Evolutionary conservation across 768 basidiomycete genomes (phyloP).

Genomic region (Strobilomyces echinocephalus): DNA sequence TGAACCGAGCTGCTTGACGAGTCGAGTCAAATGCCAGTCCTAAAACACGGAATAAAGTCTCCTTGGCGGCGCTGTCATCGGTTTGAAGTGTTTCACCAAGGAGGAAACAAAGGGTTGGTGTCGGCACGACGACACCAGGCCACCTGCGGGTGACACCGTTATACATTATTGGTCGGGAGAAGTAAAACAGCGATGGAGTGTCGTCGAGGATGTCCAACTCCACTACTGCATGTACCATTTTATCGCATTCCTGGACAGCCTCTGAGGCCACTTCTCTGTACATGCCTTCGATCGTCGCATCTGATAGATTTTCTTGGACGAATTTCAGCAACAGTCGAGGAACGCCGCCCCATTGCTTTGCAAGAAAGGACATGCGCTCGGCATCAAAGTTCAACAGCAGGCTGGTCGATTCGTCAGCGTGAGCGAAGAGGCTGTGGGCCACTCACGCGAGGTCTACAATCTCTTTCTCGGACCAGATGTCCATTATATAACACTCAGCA

Average conservation of each 20-base stretch:
- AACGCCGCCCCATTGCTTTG: not conserved
- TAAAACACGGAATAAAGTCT: not conserved
- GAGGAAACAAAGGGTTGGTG: too few relatives aligned
- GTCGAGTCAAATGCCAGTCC: not conserved
- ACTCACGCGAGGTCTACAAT: not conserved
- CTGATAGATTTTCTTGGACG: not conserved
- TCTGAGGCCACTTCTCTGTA: not conserved
- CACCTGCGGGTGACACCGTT: too few relatives aligned
- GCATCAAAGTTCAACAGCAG: not conserved
- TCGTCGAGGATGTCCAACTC: too few relatives aligned
- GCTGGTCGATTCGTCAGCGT: too few relatives aligned
- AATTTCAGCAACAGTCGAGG: not conserved
- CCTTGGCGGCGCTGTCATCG: not conserved
- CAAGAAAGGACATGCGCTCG: not conserved
- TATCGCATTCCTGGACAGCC: not conserved
- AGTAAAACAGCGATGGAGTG: not conserved
- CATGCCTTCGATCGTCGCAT: not conserved
- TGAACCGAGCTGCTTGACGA: not conserved
- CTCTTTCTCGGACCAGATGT: constrained; percentile 1
- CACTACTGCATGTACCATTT: not conserved
- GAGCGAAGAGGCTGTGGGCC: too few relatives aligned
- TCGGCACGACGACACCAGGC: too few relatives aligned
- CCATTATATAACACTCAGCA: not conserved
- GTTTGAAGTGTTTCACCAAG: too few relatives aligned
- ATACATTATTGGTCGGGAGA: too few relatives aligned